Evolutionary conservation across 2,329 filamentous ascomycete species (phyloP), one percentile per base, ranked within the genome.

Genomic region (Pleomassaria siparia): DNA sequence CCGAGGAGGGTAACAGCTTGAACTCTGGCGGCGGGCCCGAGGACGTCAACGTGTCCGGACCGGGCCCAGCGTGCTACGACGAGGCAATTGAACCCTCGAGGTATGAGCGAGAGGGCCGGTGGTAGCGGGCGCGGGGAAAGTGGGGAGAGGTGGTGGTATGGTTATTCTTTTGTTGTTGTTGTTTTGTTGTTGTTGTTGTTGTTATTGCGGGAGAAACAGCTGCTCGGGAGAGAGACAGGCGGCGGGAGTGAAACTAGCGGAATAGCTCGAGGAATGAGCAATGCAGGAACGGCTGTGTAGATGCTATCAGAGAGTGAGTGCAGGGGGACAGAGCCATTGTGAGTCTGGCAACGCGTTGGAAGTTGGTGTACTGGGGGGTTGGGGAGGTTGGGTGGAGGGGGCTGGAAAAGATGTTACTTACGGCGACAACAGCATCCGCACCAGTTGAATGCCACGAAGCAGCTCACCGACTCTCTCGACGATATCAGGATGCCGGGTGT

Each of bases 1-100:
- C 54, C n/a, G n/a, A n/a, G 9, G 28, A 40, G 51, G 59, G 56
- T 44, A 60, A 55, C 63, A 68, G 63, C 47, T 58, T 67, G 47
- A 58, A 55, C 53, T 50, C 51, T 40, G 51, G 58, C 21, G 59
- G 53, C 21, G 59, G 53, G 54, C 57, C 55, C 51, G 51, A 50
- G 47, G 61, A 62, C 59, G 63, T 62, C 63, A 66, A 50, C 37
- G 55, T 55, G 64, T 37, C 41, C 24, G 49, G 41, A 16, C 42
- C 49, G 39, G 49, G 42, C 45, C 49, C 49, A 40, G 37, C n/a
- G 25, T 41, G 40, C 49, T 48, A 47, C 49, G 33, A 24, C 28
- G 36, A 46, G 26, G 46, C 37, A 39, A 40, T 40, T 24, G 49
- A 43, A 24, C 22, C 20, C 45, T 22, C 20, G 21, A 37, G 44